Evolutionary conservation across 352 stramenopile genomes (phyloP).

Genomic region (Phytophthora sansomeana): DNA sequence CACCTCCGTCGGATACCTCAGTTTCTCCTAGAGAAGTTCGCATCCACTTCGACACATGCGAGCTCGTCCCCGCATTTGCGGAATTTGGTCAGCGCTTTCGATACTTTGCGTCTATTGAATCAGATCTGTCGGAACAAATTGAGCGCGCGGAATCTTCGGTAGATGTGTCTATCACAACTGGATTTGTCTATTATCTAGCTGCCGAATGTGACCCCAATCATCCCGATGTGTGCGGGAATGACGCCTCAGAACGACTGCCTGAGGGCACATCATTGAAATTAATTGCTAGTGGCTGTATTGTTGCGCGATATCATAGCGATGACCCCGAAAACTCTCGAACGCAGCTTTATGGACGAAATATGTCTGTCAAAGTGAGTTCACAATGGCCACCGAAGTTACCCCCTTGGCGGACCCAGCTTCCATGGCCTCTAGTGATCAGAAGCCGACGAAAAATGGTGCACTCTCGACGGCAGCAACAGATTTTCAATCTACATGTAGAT

Average conservation of each 20-base stretch:
- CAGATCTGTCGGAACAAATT: constrained; percentile 43
- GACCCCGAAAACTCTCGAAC: constrained; percentile 55
- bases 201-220: constrained; percentile 48
- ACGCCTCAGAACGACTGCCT: constrained; percentile 4
- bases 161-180: constrained; percentile 71
- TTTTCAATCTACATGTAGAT: constrained; percentile 43
- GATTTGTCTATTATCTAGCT: constrained; percentile 63
- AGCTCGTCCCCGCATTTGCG: constrained; percentile 56
- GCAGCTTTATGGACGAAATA: constrained; percentile 74
- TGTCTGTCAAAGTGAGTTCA: constrained; percentile 67
- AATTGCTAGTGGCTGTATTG: constrained; percentile 65
- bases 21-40: constrained; percentile 50
- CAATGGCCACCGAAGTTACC: constrained; percentile 58
- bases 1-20: constrained; percentile 9
- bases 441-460: neutral
- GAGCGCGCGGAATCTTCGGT: constrained; percentile 37
- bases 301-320: constrained; percentile 57
- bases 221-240: constrained; percentile 18
- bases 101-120: constrained; percentile 59
- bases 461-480: neutral
- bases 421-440: neutral
- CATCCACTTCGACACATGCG: constrained; percentile 69
- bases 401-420: constrained; percentile 9
- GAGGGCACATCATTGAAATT: constrained; percentile 49
- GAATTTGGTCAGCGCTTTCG: constrained; percentile 55